These are phyloP conservation scores for Chrysochromulina parva DNA, from an alignment of 78 protist genomes.

Conservation along the genomic window DNA sequence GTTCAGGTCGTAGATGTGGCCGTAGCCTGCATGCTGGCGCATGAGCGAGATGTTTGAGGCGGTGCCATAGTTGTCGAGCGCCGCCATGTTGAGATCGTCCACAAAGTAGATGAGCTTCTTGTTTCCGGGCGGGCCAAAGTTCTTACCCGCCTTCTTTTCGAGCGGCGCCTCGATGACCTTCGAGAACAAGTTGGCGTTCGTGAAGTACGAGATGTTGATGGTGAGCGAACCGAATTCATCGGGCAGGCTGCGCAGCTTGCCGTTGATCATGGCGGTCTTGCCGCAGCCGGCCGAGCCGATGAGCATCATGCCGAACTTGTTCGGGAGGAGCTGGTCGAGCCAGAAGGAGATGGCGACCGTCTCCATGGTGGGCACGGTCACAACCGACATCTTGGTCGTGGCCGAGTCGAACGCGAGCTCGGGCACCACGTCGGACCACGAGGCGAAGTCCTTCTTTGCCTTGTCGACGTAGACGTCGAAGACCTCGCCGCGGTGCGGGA, in stretches of 20 bases:
- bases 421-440: conserved; percentile 62
- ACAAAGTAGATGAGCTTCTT: conserved; percentile 68
- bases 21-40: conserved; percentile 60
- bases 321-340: conserved; percentile 40
- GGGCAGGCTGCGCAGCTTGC: conserved; percentile 39
- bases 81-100: conserved; percentile 74
- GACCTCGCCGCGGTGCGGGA: conserved; percentile 55
- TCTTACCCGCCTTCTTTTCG: conserved; percentile 56
- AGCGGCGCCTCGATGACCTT: conserved; percentile 56
- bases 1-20: conserved; percentile 51
- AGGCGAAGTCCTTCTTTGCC: conserved; percentile 23
- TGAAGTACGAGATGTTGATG: conserved; percentile 67
- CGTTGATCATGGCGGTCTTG: conserved; percentile 59
- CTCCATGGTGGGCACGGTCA: conserved; percentile 54
- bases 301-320: conserved; percentile 49
- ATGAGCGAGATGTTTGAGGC: conserved; percentile 56
- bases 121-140: conserved; percentile 68
- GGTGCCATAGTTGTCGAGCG: conserved; percentile 68
- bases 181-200: conserved; percentile 36
- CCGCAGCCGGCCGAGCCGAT: conserved; percentile 72
- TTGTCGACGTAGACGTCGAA: conserved; percentile 54
- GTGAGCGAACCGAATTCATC: conserved; percentile 19
- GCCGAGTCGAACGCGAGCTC: conserved; percentile 40
- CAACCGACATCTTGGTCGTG: neutral
- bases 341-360: conserved; percentile 32